Base-by-base conservation (phyloP, 345 rosid genomes). In the Gossypium anomalum region DNA sequence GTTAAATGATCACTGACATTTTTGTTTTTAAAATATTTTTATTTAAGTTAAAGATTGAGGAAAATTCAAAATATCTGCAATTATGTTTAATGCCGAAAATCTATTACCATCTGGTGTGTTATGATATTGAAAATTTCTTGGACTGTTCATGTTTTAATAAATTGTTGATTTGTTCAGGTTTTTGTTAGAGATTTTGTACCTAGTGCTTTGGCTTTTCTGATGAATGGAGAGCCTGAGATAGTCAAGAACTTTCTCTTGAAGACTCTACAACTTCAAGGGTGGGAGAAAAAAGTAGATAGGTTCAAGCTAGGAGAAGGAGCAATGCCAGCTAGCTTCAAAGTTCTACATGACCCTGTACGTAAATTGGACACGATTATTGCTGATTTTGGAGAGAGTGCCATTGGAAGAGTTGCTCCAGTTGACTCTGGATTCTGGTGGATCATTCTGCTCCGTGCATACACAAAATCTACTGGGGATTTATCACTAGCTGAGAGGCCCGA, bases 341-440 rank as follows among this genome's bases (percentile, higher is more conserved):
- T 59, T 23, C 63, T 86, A 23, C 97, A 88, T 52, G 87, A 89
- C 77, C 95, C 95, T 62, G 71, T 71, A n/a, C 79, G 95, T 6
- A 85, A 85, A 76, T 81, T 82, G 1, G 97, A 92, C 59, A 80
- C 88, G 12, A 78, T 91, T 62, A 60, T 89, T 11, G 97, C 92
- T 53, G 97, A 91, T 75, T 91, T 89, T 76, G 94, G 94, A 29
- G 97, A 88, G 85, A 88, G 87, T 64, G 94, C 97, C 23, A 91
- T 91, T 60, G 97, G 97, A 75, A 85, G 97, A 47, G 97, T 91
- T 76, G 94, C 97, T 49, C 92, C 97, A 1, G 91, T 91, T 34
- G 92, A 91, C 78, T 91, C 92, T 63, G 92, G 97, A 43, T 91
- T 91, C 80, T 91, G 94, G 97, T 91, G 97, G 97, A 89, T 91